These are phyloP conservation scores for Lecanosticta acicola DNA, from an alignment of 2,329 filamentous ascomycete genomes.

Conservation along the genomic window DNA sequence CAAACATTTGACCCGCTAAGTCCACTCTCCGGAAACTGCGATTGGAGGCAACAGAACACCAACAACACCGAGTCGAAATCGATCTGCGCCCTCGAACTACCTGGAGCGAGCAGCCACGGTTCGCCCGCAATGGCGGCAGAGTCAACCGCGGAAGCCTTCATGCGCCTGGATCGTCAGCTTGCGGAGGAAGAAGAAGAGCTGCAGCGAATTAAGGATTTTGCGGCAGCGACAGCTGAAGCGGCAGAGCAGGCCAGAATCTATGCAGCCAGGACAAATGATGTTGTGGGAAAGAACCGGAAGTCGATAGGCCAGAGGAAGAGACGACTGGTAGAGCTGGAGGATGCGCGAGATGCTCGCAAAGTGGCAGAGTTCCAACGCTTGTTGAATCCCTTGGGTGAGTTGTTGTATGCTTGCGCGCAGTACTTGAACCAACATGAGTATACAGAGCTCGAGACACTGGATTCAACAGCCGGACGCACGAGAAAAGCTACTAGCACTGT, in stretches of 20 bases:
- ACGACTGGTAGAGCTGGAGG: not conserved
- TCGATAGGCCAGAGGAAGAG: not conserved
- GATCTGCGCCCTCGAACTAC: too few relatives aligned
- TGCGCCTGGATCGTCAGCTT: not conserved
- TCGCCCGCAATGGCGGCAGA: too few relatives aligned
- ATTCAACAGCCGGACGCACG: too few relatives aligned
- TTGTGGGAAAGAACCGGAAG: not conserved
- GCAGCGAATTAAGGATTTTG: not conserved
- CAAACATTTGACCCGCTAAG: too few relatives aligned
- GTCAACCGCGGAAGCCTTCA: not conserved
- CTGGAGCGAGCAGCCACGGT: too few relatives aligned
- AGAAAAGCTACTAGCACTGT: too few relatives aligned
- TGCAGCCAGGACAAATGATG: not conserved
- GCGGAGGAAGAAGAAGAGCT: not conserved
- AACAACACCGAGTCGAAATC: too few relatives aligned
- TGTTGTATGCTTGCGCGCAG: not conserved
- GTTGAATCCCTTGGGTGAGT: not conserved
- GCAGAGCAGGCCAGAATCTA: not conserved
- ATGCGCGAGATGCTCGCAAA: not conserved
- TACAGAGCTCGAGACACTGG: not conserved
- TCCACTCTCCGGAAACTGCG: too few relatives aligned
- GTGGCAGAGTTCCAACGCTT: not conserved
- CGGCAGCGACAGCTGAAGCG: not conserved
- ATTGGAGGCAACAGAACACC: too few relatives aligned
- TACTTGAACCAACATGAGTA: not conserved